phyloP scores from a whole-genome alignment of 768 basidiomycete species.

The Amanita muscaria region DNA sequence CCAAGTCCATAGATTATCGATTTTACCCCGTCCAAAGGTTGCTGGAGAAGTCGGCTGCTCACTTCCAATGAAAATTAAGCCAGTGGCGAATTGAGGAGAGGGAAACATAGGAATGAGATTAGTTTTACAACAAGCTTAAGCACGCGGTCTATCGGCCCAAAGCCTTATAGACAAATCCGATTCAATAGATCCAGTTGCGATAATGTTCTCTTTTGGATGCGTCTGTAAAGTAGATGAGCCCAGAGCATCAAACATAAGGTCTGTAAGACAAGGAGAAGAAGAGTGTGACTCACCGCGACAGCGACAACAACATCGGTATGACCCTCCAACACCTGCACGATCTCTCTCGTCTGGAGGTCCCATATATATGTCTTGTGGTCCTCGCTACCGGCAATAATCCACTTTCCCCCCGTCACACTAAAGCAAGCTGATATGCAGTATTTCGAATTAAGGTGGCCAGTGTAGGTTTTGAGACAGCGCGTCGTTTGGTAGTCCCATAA shows the following conservation, averaged over 20 bases:
- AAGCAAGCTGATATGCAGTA: conserved; percentile 83
- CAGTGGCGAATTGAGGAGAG: background rate
- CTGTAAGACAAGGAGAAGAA: conserved; percentile 7
- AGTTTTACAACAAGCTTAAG: too few species aligned
- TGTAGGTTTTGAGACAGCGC: conserved; percentile 84
- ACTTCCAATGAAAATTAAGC: background rate
- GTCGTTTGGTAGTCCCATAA: conserved; percentile 94
- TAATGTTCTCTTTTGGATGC: conserved; percentile 79
- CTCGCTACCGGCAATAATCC: conserved; percentile 89
- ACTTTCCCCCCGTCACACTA: conserved; percentile 77
- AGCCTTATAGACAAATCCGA: conserved; percentile 75
- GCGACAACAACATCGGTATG: conserved; percentile 79
- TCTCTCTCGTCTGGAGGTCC: conserved; percentile 83
- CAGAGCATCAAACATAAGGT: conserved; percentile 1
- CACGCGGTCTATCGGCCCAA: conserved; percentile 83
- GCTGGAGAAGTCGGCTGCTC: conserved; percentile 16
- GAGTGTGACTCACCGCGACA: conserved; percentile 47
- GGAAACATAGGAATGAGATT: too few species aligned
- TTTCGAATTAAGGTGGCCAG: conserved; percentile 72
- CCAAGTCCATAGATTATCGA: conserved; percentile 19
- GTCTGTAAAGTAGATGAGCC: too few species aligned
- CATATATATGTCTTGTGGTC: conserved; percentile 86
- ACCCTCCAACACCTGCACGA: conserved; percentile 72
- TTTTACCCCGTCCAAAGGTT: conserved; percentile 30
- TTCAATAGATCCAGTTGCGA: conserved; percentile 83